Evolutionary conservation across 208 protist genomes (phyloP), one percentile per base, ranked within the genome.

Genomic region (Wallacemonas sp.): DNA sequence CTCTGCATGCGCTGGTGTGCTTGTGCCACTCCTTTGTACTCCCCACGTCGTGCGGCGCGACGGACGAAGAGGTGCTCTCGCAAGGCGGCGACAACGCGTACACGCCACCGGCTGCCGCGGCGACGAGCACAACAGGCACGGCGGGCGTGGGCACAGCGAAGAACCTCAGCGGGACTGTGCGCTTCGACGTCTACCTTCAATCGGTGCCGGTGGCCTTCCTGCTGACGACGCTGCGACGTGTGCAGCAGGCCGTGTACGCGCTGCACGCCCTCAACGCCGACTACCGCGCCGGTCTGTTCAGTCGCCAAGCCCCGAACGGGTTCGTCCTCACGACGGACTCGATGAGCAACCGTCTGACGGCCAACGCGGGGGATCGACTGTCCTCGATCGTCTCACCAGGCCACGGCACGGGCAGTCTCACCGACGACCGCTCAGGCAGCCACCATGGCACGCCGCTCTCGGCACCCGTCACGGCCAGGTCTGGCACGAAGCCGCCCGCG

Each of bases 21-120:
- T 70, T 91, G 17, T 55, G 90, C 9, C 84, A 93, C 60, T 87
- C 84, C 24, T 90, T 93, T 55, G 74, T 88, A 4, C 67, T 93
- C 3, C 82, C 77, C 24, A 19, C 69, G 9, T 17, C 55, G 36
- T n/a, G n/a, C n/a, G n/a, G n/a, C n/a, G n/a, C n/a, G n/a, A n/a
- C n/a, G n/a, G n/a, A n/a, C n/a, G n/a, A n/a, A n/a, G n/a, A n/a
- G n/a, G n/a, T n/a, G n/a, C n/a, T n/a, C n/a, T n/a, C n/a, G n/a
- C n/a, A n/a, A n/a, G n/a, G n/a, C n/a, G n/a, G n/a, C n/a, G n/a
- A n/a, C n/a, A n/a, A n/a, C n/a, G n/a, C n/a, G n/a, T n/a, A n/a
- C n/a, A n/a, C n/a, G n/a, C n/a, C n/a, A n/a, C n/a, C n/a, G n/a
- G n/a, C n/a, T n/a, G n/a, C n/a, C n/a, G n/a, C n/a, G n/a, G n/a